These are phyloP conservation scores for Aspergillus chevalieri DNA, from an alignment of 2,329 filamentous ascomycete species.

Conservation along the genomic window DNA sequence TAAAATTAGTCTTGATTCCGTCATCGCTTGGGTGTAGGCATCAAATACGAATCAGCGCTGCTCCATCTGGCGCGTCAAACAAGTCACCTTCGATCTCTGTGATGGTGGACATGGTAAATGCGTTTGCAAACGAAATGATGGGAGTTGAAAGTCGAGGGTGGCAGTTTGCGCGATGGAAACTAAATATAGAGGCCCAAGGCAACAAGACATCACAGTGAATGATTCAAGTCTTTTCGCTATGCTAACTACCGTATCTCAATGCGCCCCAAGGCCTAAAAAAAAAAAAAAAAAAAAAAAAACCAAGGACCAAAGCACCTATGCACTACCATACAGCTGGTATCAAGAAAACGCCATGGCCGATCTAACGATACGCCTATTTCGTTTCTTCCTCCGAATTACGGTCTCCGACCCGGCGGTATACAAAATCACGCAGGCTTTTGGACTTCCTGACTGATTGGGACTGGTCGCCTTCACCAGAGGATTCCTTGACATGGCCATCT, in stretches of 20 bases:
- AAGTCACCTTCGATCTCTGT: conserved; percentile 42
- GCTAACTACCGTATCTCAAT: no score
- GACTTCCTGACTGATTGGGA: conserved; percentile 16
- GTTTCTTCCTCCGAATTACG: conserved; percentile 1
- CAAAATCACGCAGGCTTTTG: conserved; percentile 18
- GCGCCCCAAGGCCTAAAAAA: no score
- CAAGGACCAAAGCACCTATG: no score
- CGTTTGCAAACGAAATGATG: not conserved
- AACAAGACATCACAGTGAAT: no score
- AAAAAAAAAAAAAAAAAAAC: no score
- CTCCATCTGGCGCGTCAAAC: conserved; percentile 46
- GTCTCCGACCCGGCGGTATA: conserved; percentile 10
- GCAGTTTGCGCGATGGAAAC: no score
- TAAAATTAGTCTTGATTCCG: not conserved
- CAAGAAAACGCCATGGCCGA: no score
- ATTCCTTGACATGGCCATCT: not conserved
- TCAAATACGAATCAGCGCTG: conserved; percentile 46
- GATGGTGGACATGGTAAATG: conserved; percentile 12
- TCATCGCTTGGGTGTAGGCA: not conserved
- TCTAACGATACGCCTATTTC: not conserved
- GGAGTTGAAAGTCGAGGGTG: no score
- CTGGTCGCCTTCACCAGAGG: conserved; percentile 3
- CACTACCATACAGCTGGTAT: not conserved
- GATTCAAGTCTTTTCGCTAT: no score
- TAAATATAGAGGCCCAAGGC: no score